Percentiles rank a stretch among this genome's conserved stretches.
These are phyloP conservation scores for Mycena epipterygia DNA, from an alignment of 768 basidiomycete species.

Conservation along the genomic window DNA sequence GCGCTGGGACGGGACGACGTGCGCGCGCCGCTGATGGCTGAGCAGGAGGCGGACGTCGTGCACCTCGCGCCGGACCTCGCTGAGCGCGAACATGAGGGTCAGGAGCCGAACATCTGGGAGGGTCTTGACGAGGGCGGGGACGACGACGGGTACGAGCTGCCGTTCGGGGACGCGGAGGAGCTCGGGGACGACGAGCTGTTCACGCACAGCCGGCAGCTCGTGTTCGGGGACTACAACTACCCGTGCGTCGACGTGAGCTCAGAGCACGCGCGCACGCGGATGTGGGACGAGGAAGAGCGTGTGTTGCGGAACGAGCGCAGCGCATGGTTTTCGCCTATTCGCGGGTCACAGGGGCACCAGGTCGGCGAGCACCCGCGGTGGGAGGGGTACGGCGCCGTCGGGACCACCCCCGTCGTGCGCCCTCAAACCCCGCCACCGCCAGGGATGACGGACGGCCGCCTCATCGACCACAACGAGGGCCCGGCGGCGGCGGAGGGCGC, in stretches of 20 bases:
- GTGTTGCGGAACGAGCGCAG: constrained; percentile 82
- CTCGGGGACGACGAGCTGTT: constrained; percentile 81
- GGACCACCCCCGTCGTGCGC: constrained; percentile 38
- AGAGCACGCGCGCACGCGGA: constrained; percentile 71
- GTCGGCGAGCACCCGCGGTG: constrained; percentile 57
- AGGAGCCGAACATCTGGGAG: constrained; percentile 59
- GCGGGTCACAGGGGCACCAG: constrained; percentile 57
- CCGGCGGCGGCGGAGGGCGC: constrained; percentile 44
- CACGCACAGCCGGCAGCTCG: constrained; percentile 78
- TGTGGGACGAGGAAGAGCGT: constrained; percentile 91
- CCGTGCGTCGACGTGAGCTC: constrained; percentile 91
- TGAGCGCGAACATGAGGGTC: constrained; percentile 44
- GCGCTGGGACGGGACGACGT: constrained; percentile 66
- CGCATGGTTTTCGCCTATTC: constrained; percentile 77
- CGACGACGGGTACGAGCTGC: constrained; percentile 67
- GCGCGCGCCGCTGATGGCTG: constrained; percentile 79
- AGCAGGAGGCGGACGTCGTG: constrained; percentile 74
- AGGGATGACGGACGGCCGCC: constrained; percentile 33
- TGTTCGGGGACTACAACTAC: constrained; percentile 94
- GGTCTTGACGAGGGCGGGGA: constrained; percentile 19
- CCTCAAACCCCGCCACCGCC: constrained; percentile 14
- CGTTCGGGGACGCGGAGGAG: constrained; percentile 78
- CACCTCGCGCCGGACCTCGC: constrained; percentile 73
- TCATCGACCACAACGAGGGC: constrained; percentile 64
- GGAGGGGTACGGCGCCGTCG: constrained; percentile 73